Percentiles rank a stretch among this genome's conserved stretches.
Evolutionary conservation across 2,329 filamentous ascomycete species (phyloP).

Genomic region (Talaromyces atroroseus): DNA sequence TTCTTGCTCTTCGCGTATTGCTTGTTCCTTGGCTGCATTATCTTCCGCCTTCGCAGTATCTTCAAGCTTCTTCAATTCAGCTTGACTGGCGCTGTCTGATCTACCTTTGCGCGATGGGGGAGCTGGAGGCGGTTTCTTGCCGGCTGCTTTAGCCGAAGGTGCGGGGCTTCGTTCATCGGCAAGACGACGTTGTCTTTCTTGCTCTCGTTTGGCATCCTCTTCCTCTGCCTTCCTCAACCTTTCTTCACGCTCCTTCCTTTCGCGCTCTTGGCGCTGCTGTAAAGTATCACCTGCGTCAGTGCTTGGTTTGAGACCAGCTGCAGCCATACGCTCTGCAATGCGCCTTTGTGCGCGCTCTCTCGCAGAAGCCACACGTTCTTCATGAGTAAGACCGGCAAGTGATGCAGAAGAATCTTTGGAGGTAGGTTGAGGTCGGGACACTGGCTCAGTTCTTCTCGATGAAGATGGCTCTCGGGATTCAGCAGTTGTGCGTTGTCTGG

Average conservation of each 20-base stretch:
- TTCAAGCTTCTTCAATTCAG: conserved; percentile 52
- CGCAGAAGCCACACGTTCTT: conserved; percentile 92
- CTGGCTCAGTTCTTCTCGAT: conserved; percentile 20
- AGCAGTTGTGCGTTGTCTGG: conserved; percentile 10
- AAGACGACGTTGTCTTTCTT: conserved; percentile 76
- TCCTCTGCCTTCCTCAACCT: conserved; percentile 86
- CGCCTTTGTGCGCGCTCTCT: conserved; percentile 95
- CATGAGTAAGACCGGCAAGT: conserved; percentile 78
- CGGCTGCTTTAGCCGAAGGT: conserved; percentile 52
- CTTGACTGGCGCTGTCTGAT: conserved; percentile 50
- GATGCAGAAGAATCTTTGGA: conserved; percentile 61
- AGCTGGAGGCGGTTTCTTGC: conserved; percentile 67
- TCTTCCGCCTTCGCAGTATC: conserved; percentile 58
- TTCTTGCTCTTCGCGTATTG: conserved; percentile 63
- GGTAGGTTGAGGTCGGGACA: conserved; percentile 40
- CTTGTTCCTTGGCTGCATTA: conserved; percentile 52
- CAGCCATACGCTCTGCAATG: conserved; percentile 93
- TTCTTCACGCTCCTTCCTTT: conserved; percentile 79
- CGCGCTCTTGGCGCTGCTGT: conserved; percentile 79
- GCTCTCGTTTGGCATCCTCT: conserved; percentile 82
- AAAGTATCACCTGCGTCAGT: conserved; percentile 73
- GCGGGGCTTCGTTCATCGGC: conserved; percentile 68
- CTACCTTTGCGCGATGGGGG: conserved; percentile 66
- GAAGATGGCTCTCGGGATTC: conserved; percentile 11
- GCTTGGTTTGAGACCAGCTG: conserved; percentile 81